Conservation (phyloP, 306 rosid species). For the Lathyrus aphaca region DNA sequence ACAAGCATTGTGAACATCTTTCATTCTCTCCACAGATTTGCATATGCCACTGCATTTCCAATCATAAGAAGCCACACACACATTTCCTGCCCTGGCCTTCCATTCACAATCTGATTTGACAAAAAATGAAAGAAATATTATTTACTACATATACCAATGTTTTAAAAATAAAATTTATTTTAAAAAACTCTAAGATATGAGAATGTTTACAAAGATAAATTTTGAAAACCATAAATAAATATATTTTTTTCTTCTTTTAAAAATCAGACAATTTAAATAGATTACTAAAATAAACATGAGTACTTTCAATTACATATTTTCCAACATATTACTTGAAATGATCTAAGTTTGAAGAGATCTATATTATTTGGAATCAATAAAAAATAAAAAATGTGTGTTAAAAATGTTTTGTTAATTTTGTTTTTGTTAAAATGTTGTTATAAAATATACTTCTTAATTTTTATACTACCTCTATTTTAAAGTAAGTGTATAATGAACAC, state of each 20-base stretch:
- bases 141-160: no score
- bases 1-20: conserved; percentile 62
- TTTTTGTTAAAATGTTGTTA: no score
- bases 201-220: no score
- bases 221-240: neutral
- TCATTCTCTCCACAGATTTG: conserved; percentile 79
- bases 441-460: no score
- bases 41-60: conserved; percentile 95
- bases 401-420: no score
- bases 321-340: neutral
- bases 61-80: conserved; percentile 89
- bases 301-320: neutral
- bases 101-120: conserved; percentile 58
- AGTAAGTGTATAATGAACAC: no score
- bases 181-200: no score
- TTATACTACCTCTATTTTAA: no score
- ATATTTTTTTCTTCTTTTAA: neutral
- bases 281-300: neutral
- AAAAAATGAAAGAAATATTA: neutral
- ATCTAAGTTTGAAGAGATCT: no score
- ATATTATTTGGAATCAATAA: no score
- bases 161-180: no score
- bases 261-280: neutral
- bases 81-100: conserved; percentile 70
- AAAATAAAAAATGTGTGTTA: no score